Evolutionary conservation across 768 basidiomycete species (phyloP), one percentile per base, ranked within the genome.

Genomic region (Macrolepiota dolichaula): DNA sequence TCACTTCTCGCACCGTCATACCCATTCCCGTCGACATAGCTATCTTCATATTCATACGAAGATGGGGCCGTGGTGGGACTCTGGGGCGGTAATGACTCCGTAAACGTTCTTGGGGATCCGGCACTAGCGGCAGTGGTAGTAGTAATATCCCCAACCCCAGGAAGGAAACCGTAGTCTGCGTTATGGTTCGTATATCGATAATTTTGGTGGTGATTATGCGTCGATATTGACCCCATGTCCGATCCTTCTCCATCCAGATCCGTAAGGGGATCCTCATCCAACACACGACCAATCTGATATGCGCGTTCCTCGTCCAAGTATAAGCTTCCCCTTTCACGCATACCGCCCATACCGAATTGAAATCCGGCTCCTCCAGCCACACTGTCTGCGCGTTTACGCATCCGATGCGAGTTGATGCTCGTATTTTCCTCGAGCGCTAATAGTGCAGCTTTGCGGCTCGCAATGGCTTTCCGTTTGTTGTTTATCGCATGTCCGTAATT

Each of bases 241-340:
- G 77, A 79, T 10, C 55, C 57, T 73, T 84, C 88, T 27, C 75
- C 80, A 27, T 92, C 91, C 22, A 91, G 69, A 73, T 93, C 92
- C 9, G 90, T 92, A 51, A 84, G 76, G 9, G 91, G 91, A 59
- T 73, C 75, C 70, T 94, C 92, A 68, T 94, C 91, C 61, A 92
- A 68, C 37, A 94, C 89, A 67, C 81, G 81, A 12, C 75, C 82
- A 19, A 75, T 72, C 46, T 76, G 76, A 25, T 70, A 70, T 27
- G 76, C 76, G 29, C 73, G 74, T 27, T 84, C 82, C n/a, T 49
- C 52, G 49, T 91, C 89, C 56, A 93, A 75, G 64, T 84, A 85
- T 56, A 92, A 72, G 66, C 91, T 91, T 49, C 80, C 87, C 61
- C 85, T 77, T 5, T 75, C 78, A 73, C 82, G 85, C 61, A 81